Evolutionary conservation across 2,329 filamentous ascomycete species (phyloP).

Genomic region (Alternaria brassicicola): DNA sequence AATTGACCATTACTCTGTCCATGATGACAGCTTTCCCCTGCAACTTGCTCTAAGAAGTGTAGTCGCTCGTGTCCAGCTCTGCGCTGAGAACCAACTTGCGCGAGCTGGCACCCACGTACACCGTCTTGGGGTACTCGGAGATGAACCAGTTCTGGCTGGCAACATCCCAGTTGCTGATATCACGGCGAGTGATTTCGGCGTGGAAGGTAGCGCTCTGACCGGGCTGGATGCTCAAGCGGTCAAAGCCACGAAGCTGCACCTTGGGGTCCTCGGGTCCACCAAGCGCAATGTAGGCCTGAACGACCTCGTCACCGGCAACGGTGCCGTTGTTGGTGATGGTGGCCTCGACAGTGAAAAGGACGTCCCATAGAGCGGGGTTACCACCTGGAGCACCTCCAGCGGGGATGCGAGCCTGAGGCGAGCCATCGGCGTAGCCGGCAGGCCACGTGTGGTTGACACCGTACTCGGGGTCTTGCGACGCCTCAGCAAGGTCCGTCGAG

Average conservation of each 20-base stretch:
- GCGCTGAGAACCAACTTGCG: constrained; percentile 60
- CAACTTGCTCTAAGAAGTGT: constrained; percentile 5
- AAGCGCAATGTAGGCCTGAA: constrained; percentile 77
- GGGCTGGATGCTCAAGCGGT: constrained; percentile 73
- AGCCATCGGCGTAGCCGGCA: constrained; percentile 60
- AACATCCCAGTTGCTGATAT: constrained; percentile 86
- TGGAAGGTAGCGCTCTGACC: constrained; percentile 71
- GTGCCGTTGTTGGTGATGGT: constrained; percentile 74
- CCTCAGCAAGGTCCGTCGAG: constrained; percentile 62
- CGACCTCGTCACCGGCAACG: constrained; percentile 70
- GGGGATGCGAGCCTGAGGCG: constrained; percentile 63
- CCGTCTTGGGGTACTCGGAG: constrained; percentile 61
- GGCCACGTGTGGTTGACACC: constrained; percentile 67
- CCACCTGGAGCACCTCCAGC: constrained; percentile 70
- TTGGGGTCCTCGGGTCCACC: constrained; percentile 75
- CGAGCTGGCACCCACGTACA: constrained; percentile 65
- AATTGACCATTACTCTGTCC: constrained; percentile 3
- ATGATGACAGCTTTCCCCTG: not conserved
- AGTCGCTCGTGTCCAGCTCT: constrained; percentile 31
- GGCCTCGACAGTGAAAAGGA: constrained; percentile 70
- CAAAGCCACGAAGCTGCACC: constrained; percentile 77
- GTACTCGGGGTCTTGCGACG: constrained; percentile 65
- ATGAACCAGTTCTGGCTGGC: constrained; percentile 83
- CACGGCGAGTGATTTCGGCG: constrained; percentile 74
- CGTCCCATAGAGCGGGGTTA: constrained; percentile 69